Base-by-base conservation (phyloP, 495 filamentous ascomycete species). In the Talaromyces trachyspermus region DNA sequence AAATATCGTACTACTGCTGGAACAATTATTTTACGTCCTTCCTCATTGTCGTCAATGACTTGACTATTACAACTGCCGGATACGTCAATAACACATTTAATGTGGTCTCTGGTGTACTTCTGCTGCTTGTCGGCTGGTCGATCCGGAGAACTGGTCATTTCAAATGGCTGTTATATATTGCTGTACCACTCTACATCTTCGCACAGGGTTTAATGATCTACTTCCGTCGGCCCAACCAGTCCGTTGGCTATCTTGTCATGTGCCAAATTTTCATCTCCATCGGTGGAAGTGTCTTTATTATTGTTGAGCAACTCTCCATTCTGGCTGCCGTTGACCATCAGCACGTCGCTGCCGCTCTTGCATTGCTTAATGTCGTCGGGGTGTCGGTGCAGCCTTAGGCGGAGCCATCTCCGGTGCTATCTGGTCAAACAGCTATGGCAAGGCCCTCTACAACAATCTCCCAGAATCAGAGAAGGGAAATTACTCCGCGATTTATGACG, bases 221-320 rank as follows among this genome's bases (percentile, higher is more conserved):
- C 50, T 86, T 84, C 71, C 78, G 83, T 26, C 72, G 78, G 18
- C 70, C 75, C 46, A 60, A 68, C 43, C 66, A 63, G 18, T 51
- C 68, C 43, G 58, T 83, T 18, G 82, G 79, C 8, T 79, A 78
- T 56, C 64, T 88, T 17, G 66, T 83, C 57, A 81, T 85, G 75
- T 78, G 72, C 53, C 79, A 87, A 57, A 80, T 87, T 56, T 75
- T 85, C 59, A 82, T 85, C 48, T 75, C 80, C 23, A 68, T 86
- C 30, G 66, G 69, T 17, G 77, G 75, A 11, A 72, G 75, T 25
- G 70, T 69, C 4, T 58, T 79, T n/a, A 33, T 83, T 35, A 78
- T 85, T 54, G 68, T 63, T 49, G 72, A 79, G 50, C 74, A 84
- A 52, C 71, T 85, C 27, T 80, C 81, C 1, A 70, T 76, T 58